These are phyloP conservation scores for Eutrema japonicum DNA, from an alignment of 345 rosid species.

Conservation along the genomic window DNA sequence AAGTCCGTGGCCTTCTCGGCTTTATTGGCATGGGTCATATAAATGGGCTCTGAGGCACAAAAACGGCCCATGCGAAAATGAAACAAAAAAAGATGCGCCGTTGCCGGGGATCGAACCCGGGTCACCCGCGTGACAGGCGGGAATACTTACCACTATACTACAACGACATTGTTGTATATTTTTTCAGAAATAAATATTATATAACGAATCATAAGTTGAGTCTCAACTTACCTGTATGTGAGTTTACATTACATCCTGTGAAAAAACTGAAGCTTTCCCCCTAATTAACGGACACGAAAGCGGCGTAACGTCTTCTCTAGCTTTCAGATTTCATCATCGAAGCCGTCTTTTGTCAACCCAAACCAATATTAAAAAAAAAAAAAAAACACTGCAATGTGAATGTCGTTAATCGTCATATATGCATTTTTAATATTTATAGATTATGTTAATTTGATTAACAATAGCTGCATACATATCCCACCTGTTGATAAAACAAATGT, in stretches of 20 bases:
- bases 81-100: conserved; percentile 22
- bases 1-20: background rate
- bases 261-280: background rate
- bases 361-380: background rate
- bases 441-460: background rate
- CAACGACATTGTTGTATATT: conserved; percentile 55
- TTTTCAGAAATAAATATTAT: too few relatives aligned
- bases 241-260: background rate
- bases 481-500: background rate
- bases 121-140: conserved; percentile 98
- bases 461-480: conserved; percentile 1
- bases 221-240: background rate
- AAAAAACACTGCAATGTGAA: background rate
- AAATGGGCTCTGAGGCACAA: background rate
- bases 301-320: background rate
- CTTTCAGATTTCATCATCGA: background rate
- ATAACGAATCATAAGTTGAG: too few relatives aligned
- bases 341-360: background rate
- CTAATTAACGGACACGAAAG: background rate
- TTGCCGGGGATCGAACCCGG: conserved; percentile 85
- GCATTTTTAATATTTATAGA: background rate
- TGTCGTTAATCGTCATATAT: background rate
- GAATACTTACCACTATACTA: conserved; percentile 93
- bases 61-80: background rate
- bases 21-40: background rate